phyloP scores from a whole-genome alignment of 129 eudicot species.

The Cynara cardunculus region DNA sequence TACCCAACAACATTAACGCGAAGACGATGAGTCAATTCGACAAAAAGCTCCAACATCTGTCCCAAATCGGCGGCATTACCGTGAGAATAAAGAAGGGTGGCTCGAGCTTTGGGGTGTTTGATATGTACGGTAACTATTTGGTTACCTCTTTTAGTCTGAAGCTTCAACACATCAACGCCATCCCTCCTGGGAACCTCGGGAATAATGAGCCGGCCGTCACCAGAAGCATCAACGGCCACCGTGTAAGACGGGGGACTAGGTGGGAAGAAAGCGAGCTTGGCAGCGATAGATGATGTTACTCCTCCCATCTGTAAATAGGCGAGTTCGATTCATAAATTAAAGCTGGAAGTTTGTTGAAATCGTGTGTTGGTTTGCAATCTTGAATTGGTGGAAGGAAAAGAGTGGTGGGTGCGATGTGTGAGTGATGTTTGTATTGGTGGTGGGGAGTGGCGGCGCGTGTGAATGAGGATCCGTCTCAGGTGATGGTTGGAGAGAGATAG shows the following conservation, averaged over 20 bases:
- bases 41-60: slow-evolving; percentile 90
- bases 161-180: slow-evolving; percentile 69
- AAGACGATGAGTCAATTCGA: slow-evolving; percentile 79
- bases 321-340: slow-evolving; percentile 45
- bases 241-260: slow-evolving; percentile 99
- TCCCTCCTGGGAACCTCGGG: slow-evolving; percentile 84
- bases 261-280: slow-evolving; percentile 94
- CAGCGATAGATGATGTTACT: slow-evolving; percentile 94
- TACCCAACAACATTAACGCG: slow-evolving; percentile 94
- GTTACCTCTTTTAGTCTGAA: slow-evolving; percentile 73
- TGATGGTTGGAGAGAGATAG: neutral
- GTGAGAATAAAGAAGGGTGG: slow-evolving; percentile 79
- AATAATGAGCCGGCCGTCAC: slow-evolving; percentile 42
- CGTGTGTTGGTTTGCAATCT: too few relatives aligned
- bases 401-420: too few relatives aligned
- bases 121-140: slow-evolving; percentile 75
- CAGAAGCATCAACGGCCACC: slow-evolving; percentile 35
- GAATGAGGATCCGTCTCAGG: neutral
- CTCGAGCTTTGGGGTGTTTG: slow-evolving; percentile 69
- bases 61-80: slow-evolving; percentile 89
- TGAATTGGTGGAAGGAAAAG: too few relatives aligned
- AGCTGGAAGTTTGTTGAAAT: neutral
- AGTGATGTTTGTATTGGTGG: neutral
- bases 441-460: slow-evolving; percentile 25
- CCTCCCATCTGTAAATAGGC: slow-evolving; percentile 66